phyloP scores from a whole-genome alignment of 352 stramenopile species.

The Phytophthora brassicae region DNA sequence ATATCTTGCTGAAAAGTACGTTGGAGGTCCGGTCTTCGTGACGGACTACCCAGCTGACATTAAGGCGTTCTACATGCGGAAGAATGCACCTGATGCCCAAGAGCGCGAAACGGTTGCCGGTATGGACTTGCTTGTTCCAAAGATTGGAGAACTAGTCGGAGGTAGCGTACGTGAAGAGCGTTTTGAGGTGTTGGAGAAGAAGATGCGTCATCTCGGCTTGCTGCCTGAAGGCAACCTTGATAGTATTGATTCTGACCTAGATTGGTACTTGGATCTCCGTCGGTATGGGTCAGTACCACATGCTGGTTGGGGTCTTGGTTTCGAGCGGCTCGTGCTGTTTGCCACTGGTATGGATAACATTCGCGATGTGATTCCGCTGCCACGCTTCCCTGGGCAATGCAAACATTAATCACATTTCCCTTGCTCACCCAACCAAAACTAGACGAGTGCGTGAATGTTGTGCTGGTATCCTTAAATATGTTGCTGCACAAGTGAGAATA shows the following conservation, averaged over 20 bases:
- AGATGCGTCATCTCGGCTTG: conserved; percentile 58
- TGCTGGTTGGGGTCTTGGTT: conserved; percentile 97
- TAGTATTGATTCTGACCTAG: conserved; percentile 51
- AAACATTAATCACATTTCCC: conserved; percentile 35
- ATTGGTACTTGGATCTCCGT: conserved; percentile 98
- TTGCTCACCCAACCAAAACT: neutral
- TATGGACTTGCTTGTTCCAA: conserved; percentile 97
- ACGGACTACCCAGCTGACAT: conserved; percentile 98
- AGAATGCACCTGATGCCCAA: conserved; percentile 82
- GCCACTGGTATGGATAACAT: conserved; percentile 99
- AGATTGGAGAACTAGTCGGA: conserved; percentile 96
- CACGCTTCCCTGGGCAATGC: conserved; percentile 95
- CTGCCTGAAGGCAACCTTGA: conserved; percentile 65
- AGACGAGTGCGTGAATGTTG: conserved; percentile 11
- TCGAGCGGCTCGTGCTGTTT: conserved; percentile 98
- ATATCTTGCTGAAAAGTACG: conserved; percentile 91
- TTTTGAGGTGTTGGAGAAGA: conserved; percentile 87
- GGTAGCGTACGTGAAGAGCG: conserved; percentile 96
- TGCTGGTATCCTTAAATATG: conserved; percentile 1
- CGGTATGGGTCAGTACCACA: conserved; percentile 97
- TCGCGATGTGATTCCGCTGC: conserved; percentile 97
- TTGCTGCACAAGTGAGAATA: conserved; percentile 15
- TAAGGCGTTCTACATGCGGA: conserved; percentile 99
- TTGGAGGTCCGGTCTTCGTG: conserved; percentile 92
- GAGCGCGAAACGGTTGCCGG: conserved; percentile 95